Conservation (phyloP, 176 grass and related monocot genomes). For the Paspalum vaginatum region DNA sequence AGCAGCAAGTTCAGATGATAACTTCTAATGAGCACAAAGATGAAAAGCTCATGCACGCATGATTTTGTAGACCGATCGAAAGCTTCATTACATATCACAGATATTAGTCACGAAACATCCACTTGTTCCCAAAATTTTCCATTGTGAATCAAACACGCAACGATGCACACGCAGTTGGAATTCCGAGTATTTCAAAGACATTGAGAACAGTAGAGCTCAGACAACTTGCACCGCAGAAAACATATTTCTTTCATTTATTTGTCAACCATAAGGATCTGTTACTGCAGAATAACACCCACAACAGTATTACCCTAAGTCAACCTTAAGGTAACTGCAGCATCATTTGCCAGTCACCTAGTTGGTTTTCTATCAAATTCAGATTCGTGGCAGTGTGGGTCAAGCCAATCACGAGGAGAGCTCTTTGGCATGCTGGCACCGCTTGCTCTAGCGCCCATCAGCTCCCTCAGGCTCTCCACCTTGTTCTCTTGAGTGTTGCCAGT, state of each 20-base stretch:
- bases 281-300: neutral
- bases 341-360: slow-evolving; percentile 27
- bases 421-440: slow-evolving; percentile 36
- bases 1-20: neutral
- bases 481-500: slow-evolving; percentile 58
- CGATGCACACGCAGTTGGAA: neutral
- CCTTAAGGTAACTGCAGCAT: neutral
- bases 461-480: slow-evolving; percentile 67
- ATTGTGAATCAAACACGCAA: neutral
- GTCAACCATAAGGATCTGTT: slow-evolving; percentile 16
- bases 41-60: neutral
- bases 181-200: neutral
- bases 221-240: slow-evolving; percentile 3
- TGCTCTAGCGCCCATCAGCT: slow-evolving; percentile 61
- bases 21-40: neutral
- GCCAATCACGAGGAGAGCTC: slow-evolving; percentile 68
- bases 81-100: neutral
- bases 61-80: neutral
- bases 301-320: slow-evolving; percentile 29
- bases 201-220: neutral
- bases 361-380: slow-evolving; percentile 73
- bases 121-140: neutral
- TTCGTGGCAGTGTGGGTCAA: slow-evolving; percentile 88
- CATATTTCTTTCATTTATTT: slow-evolving; percentile 24
- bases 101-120: neutral